Conservation (phyloP, 2,329 filamentous ascomycete genomes). For the Trichophaea hybrida region DNA sequence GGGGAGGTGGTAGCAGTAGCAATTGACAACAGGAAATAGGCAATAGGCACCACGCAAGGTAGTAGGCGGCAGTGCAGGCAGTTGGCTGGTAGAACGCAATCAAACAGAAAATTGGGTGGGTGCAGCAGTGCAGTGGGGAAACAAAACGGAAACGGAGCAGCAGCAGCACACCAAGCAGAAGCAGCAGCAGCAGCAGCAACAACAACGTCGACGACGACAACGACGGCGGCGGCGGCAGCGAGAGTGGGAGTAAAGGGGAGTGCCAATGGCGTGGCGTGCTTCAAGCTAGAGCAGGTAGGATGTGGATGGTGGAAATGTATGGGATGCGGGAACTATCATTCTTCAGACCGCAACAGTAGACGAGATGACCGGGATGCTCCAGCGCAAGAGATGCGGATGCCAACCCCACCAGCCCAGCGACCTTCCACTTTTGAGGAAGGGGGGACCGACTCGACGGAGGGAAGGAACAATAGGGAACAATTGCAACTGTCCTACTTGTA, state of each 20-base stretch:
- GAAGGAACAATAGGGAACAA: background rate
- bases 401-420: background rate
- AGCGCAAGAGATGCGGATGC: background rate
- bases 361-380: background rate
- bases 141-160: background rate
- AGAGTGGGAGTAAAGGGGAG: background rate
- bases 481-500: no score
- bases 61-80: background rate
- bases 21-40: background rate
- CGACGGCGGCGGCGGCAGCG: no score
- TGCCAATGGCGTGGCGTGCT: background rate
- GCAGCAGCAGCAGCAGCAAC: no score
- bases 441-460: conserved; percentile 1
- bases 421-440: background rate
- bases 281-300: background rate
- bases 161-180: background rate
- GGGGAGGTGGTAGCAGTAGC: background rate
- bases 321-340: background rate
- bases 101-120: background rate
- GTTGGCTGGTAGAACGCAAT: background rate
- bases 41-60: background rate
- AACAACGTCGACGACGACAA: no score
- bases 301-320: background rate
- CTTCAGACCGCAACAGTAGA: background rate
- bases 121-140: background rate